Evolutionary conservation across 169 alveolate species (phyloP), one percentile per base, ranked within the genome.

Genomic region (Miamiensis avidus): DNA sequence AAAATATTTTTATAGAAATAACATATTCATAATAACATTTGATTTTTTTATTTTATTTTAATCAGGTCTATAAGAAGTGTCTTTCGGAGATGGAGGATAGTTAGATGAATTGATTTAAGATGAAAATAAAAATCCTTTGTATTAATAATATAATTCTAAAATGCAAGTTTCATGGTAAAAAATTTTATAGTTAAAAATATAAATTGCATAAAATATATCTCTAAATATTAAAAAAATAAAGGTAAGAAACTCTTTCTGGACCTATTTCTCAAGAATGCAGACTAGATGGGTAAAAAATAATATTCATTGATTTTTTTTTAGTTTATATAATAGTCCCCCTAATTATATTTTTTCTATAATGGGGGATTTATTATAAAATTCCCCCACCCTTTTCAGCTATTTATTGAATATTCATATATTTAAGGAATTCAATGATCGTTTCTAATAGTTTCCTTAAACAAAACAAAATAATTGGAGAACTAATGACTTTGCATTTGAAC

Each of bases 31-130:
- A n/a, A 29, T 28, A 28, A 75, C 20, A 0, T 28, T 1, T 28
- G 1, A 1, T 29, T n/a, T 75, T 28, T 1, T 0, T n/a, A n/a
- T n/a, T n/a, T n/a, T n/a, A n/a, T n/a, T n/a, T n/a, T n/a, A n/a
- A n/a, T n/a, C 0, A 77, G 82, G 82, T 31, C 64, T 79, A 30
- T 64, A 79, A 79, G 84, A 79, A 29, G 84, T 79, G 0, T 34
- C 84, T 28, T 64, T 79, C 64, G 34, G 16, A 29, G 65, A 33
- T 0, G 34, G 65, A 1, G 27, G 32, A 1, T 30, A 79, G 64
- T 69, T 79, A 28, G 65, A 34, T 64, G 64, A 49, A 16, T 27
- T 79, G 29, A 49, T 79, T 49, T 31, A 34, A 79, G 76, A 79
- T 79, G 27, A 65, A 49, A 0, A 79, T 32, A 49, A 49, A 1